These are phyloP conservation scores for Fistulifera pelliculosa DNA, from an alignment of 108 stramenopile species.

Conservation along the genomic window DNA sequence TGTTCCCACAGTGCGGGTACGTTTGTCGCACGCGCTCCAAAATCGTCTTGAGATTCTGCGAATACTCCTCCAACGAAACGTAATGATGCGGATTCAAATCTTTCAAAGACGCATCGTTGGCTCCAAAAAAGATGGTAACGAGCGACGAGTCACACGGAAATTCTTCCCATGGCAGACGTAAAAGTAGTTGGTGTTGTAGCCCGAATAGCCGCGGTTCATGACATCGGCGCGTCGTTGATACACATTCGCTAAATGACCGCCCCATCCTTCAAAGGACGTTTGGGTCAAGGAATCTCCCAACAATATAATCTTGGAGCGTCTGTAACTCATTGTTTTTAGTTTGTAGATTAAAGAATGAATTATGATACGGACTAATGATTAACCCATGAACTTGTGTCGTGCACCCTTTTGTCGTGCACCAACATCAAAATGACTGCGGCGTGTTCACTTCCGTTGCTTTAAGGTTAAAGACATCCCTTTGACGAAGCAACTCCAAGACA, in stretches of 20 bases:
- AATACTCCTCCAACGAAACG: conserved; percentile 54
- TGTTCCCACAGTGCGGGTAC: conserved; percentile 13
- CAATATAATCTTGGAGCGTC: conserved; percentile 50
- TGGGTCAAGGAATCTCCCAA: conserved; percentile 81
- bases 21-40: conserved; percentile 21
- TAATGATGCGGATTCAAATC: conserved; percentile 49
- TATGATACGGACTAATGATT: no score
- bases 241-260: conserved; percentile 45
- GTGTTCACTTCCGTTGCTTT: no score
- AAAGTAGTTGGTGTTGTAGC: conserved; percentile 72
- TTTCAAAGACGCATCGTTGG: conserved; percentile 63
- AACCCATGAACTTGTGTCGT: no score
- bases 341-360: no score
- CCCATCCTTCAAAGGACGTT: conserved; percentile 59
- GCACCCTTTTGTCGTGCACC: no score
- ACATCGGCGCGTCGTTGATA: conserved; percentile 75
- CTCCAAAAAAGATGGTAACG: conserved; percentile 56
- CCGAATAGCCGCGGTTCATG: conserved; percentile 70
- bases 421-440: no score
- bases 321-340: conserved; percentile 6
- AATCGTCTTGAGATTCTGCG: conserved; percentile 49
- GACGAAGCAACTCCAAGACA: no score
- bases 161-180: conserved; percentile 8
- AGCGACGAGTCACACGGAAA: conserved; percentile 17
- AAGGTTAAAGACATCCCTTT: no score